These are phyloP conservation scores for Rutstroemia sydowiana DNA, from an alignment of 2,329 filamentous ascomycete genomes.

Conservation along the genomic window DNA sequence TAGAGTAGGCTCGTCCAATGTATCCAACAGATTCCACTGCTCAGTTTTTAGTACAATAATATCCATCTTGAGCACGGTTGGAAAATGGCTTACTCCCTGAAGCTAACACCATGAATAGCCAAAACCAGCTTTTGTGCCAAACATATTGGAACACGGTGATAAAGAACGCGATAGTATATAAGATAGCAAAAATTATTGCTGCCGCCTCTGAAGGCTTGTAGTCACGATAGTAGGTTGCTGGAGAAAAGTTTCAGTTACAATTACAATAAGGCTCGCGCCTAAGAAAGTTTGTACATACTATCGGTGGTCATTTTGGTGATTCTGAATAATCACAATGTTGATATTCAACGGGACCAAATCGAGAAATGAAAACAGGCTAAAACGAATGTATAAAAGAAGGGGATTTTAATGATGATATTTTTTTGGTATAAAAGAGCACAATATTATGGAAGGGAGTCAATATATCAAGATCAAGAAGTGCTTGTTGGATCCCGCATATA, in stretches of 20 bases:
- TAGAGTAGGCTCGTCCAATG: constrained; percentile 3
- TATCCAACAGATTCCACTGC: constrained; percentile 11
- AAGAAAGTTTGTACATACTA: neutral
- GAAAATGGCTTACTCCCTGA: constrained; percentile 6
- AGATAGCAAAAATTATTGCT: constrained; percentile 7
- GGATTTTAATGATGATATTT: too few species aligned
- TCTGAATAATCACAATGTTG: too few species aligned
- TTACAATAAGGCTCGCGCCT: neutral
- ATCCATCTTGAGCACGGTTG: neutral
- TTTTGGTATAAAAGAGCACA: too few species aligned
- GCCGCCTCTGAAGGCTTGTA: constrained; percentile 9
- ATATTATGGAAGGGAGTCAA: too few species aligned
- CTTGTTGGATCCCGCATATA: too few species aligned
- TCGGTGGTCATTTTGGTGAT: neutral
- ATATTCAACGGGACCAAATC: too few species aligned
- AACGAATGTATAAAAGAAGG: too few species aligned
- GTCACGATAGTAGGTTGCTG: constrained; percentile 1
- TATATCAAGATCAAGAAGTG: too few species aligned
- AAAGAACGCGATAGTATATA: constrained; percentile 1
- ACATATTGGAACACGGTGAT: constrained; percentile 6
- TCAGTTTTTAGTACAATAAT: neutral
- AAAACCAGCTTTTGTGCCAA: constrained; percentile 11
- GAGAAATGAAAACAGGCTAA: too few species aligned
- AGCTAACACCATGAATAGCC: constrained; percentile 11
- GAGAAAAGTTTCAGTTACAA: neutral